phyloP scores from a whole-genome alignment of 2,329 filamentous ascomycete genomes.

The Aspergillus sp. region DNA sequence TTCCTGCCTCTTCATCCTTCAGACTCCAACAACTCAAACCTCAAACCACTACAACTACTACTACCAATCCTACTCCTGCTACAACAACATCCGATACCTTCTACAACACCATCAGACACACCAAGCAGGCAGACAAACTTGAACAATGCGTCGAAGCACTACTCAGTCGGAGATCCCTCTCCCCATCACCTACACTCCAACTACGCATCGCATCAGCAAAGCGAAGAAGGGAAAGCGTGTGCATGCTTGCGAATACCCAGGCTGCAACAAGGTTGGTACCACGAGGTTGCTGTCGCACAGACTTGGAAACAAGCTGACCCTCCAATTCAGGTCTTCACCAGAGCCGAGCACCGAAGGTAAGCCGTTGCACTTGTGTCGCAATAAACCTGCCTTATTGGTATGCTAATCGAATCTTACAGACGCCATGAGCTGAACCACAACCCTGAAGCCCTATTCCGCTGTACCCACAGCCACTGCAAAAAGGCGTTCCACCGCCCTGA shows the following conservation, averaged over 20 bases:
- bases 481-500: constrained; percentile 53
- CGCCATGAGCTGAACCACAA: constrained; percentile 55
- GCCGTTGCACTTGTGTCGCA: background rate
- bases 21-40: constrained; percentile 1
- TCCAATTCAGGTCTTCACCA: constrained; percentile 48
- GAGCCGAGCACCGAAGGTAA: constrained; percentile 51
- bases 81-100: constrained; percentile 14
- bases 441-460: constrained; percentile 48
- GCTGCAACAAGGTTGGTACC: constrained; percentile 49
- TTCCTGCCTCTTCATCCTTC: constrained; percentile 8
- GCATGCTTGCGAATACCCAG: constrained; percentile 50
- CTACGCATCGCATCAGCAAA: constrained; percentile 53
- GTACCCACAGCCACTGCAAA: constrained; percentile 46
- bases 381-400: background rate
- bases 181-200: constrained; percentile 50
- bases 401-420: constrained; percentile 25
- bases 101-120: constrained; percentile 17
- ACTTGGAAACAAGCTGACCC: constrained; percentile 12
- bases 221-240: constrained; percentile 56
- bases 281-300: constrained; percentile 1
- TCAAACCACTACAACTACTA: constrained; percentile 2
- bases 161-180: constrained; percentile 33
- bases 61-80: constrained; percentile 5
- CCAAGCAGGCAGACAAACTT: constrained; percentile 22
- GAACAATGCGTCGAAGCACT: constrained; percentile 32